Base-by-base conservation (phyloP, 371 early-diverging fungal species). In the Actinomortierella wolfii region DNA sequence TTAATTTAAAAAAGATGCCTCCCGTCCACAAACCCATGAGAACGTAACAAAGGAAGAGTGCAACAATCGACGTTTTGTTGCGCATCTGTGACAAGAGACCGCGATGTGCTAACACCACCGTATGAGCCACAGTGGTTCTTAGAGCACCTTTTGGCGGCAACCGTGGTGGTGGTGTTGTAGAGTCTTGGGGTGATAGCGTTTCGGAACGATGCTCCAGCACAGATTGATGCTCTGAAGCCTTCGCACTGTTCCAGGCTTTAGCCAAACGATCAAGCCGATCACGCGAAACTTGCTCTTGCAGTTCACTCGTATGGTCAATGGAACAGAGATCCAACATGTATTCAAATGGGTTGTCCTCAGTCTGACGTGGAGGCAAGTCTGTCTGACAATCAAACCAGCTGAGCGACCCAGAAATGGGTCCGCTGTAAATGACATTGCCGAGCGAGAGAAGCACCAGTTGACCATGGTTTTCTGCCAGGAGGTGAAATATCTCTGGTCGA, bases 341-440 rank as follows among this genome's bases (percentile, higher is more conserved):
- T 29, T 73, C 73, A 46, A 73, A 73, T 1, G 73, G 73, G 26
- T 73, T 73, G 25, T 61, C 67, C 2, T 61, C 73, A 3, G 56
- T 54, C 8, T 66, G 73, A 42, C 67, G 66, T 28, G 63, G 23
- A 17, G 62, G 59, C 0, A 66, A 44, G 13, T 67, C 67, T 7
- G 50, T 58, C 4, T 59, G 51, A n/a, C n/a, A n/a, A 43, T 73
- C 73, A 18, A 73, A 46, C 67, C 67, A 73, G 6, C 63, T 62
- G 1, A 73, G 51, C 20, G 59, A 66, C 6, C 67, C 66, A 0
- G 56, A 58, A 20, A 73, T 63, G 3, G 73, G 63, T 2, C 73
- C 73, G 29, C 73, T 73, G 43, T 73, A 73, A 11, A 73, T 47
- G 20, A 73, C 67, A 62, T 73, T 67, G 3, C 73, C 73, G 24